These are phyloP conservation scores for Austroboletus novae-zelandiae DNA, from an alignment of 1,284 basidiomycete species.

Conservation along the genomic window DNA sequence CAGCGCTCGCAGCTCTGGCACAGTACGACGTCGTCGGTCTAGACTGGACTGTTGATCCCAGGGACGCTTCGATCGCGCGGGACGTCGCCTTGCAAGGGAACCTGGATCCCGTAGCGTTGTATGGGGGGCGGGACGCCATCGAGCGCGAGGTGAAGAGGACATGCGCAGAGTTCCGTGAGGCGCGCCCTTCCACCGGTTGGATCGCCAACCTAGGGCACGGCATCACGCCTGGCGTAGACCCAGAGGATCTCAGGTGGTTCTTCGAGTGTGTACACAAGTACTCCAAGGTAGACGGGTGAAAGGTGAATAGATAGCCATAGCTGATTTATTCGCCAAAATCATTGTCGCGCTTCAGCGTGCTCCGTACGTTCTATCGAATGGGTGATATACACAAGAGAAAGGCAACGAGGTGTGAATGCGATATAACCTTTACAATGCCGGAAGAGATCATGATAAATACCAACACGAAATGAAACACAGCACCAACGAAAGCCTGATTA, in stretches of 20 bases:
- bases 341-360: slow-evolving; percentile 2
- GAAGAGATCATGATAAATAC: slow-evolving; percentile 31
- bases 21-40: slow-evolving; percentile 88
- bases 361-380: slow-evolving; percentile 11
- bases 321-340: background rate
- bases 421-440: slow-evolving; percentile 33
- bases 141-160: slow-evolving; percentile 85
- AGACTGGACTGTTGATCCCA: slow-evolving; percentile 84
- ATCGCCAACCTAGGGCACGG: slow-evolving; percentile 98
- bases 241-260: slow-evolving; percentile 88
- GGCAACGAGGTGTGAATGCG: slow-evolving; percentile 10
- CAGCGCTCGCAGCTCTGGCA: slow-evolving; percentile 56
- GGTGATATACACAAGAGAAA: slow-evolving; percentile 20
- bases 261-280: slow-evolving; percentile 90
- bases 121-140: slow-evolving; percentile 87
- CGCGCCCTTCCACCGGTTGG: slow-evolving; percentile 66
- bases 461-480: slow-evolving; percentile 9
- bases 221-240: slow-evolving; percentile 94
- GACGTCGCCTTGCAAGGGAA: slow-evolving; percentile 89
- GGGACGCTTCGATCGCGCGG: slow-evolving; percentile 36
- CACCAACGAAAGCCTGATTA: slow-evolving; percentile 6
- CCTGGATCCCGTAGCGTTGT: slow-evolving; percentile 87
- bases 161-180: slow-evolving; percentile 69
- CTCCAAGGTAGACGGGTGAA: slow-evolving; percentile 36
- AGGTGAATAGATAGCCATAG: background rate